Base-by-base conservation (phyloP, 1,284 basidiomycete species). In the Naganishia sp. region DNA sequence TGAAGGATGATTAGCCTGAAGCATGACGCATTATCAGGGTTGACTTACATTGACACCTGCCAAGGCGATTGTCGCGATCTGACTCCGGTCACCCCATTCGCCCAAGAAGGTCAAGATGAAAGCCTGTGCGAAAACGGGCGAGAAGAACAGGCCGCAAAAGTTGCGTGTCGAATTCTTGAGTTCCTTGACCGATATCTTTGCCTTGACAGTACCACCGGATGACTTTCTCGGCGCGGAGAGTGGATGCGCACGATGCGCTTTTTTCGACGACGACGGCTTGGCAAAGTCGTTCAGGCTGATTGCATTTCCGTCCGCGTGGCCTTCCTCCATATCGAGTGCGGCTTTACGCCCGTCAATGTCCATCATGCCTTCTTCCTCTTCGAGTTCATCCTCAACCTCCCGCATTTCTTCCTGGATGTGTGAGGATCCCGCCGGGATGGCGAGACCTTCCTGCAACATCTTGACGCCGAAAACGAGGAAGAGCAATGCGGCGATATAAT, bases 61-160 rank as follows among this genome's bases (percentile, higher is more conserved):
- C 55, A 99, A 83, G 2, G 93, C 94, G 71, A 99, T 97, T 0
- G 95, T 99, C 0, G 96, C 90, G 72, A 99, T 95, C 81, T 99
- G 96, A 75, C 90, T 94, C 52, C 95, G 83, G 80, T 99, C 96
- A 0, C 95, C 96, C 95, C 95, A 99, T 79, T 99, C 95, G 25
- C 94, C 96, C 13, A 99, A 83, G 80, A 99, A 99, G 0, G 95
- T 98, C 65, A 99, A 83, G 45, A 95, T 82, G 73, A 99, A 99
- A 0, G 93, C 88, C 79, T 99, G 94, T 2, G 95, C 93, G 73
- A 97, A 97, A 0, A 96, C 90, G 0, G 95, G 96, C 0, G 89
- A 92, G 21, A 97, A 83, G 71, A 94, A 81, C 31, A 96, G 81
- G 72, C 88, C 88, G 77, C 87, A 88, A 71, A 93, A 87, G 75